These are phyloP conservation scores for Annulohypoxylon truncatum DNA, from an alignment of 2,329 filamentous ascomycete species.

Conservation along the genomic window DNA sequence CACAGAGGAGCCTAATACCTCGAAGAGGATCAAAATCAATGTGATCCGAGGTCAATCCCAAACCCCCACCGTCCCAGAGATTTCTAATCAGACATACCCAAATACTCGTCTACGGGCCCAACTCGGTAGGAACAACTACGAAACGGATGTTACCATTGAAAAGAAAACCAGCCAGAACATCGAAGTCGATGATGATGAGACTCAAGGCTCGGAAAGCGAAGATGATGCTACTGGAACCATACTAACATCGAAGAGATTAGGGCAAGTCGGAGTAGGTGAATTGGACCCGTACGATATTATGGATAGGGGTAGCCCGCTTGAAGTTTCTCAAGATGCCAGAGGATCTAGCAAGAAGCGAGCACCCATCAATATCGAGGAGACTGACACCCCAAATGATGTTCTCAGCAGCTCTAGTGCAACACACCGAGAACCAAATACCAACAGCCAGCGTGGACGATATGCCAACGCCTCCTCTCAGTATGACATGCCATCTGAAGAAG, in stretches of 20 bases:
- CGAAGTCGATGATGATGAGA: not conserved
- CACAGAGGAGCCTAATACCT: not conserved
- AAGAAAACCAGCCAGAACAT: not conserved
- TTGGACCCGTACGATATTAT: not conserved
- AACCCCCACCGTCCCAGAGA: not conserved
- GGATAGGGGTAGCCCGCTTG: not conserved
- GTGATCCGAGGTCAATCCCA: slow-evolving; percentile 11
- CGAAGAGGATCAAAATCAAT: slow-evolving; percentile 26
- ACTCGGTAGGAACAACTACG: not conserved
- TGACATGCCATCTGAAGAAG: not conserved
- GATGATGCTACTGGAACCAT: not conserved
- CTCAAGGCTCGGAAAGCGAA: not conserved
- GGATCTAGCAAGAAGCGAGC: not conserved
- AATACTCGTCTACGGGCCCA: not conserved
- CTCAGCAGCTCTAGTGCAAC: not conserved
- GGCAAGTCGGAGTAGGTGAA: not conserved
- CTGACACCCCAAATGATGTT: not conserved
- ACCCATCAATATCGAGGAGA: not conserved
- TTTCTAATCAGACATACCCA: not conserved
- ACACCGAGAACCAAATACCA: not conserved
- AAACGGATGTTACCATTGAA: not conserved
- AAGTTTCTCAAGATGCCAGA: not conserved
- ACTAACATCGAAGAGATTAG: not conserved
- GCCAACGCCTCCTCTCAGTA: slow-evolving; percentile 12
- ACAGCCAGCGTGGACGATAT: not conserved